phyloP scores from a whole-genome alignment of 192 early-diverging fungal species.

The Coemansia sp. region DNA sequence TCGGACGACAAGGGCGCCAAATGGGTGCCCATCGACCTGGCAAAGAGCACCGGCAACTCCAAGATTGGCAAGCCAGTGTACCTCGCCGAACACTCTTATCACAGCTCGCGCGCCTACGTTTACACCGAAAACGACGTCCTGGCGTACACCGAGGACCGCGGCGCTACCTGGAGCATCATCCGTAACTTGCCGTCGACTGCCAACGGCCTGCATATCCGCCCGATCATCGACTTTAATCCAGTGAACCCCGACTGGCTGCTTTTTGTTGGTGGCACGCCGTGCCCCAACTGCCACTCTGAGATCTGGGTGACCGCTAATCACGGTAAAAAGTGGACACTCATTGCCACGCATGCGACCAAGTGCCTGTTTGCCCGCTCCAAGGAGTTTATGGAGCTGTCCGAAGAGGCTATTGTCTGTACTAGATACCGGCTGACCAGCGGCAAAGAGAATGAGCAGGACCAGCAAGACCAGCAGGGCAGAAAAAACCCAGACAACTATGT shows the following conservation, averaged over 20 bases:
- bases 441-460: slow-evolving; percentile 56
- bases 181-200: slow-evolving; percentile 57
- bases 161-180: slow-evolving; percentile 54
- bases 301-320: slow-evolving; percentile 71
- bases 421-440: slow-evolving; percentile 60
- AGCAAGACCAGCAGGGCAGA: slow-evolving; percentile 17
- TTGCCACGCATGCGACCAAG: slow-evolving; percentile 82
- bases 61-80: slow-evolving; percentile 42
- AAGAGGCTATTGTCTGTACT: slow-evolving; percentile 76
- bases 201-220: slow-evolving; percentile 65
- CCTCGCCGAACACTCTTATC: slow-evolving; percentile 72
- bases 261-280: slow-evolving; percentile 66
- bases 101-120: slow-evolving; percentile 65
- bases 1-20: slow-evolving; percentile 72
- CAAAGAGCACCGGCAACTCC: slow-evolving; percentile 29
- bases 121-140: slow-evolving; percentile 56
- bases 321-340: slow-evolving; percentile 68
- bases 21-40: slow-evolving; percentile 60
- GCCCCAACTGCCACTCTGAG: slow-evolving; percentile 65
- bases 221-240: slow-evolving; percentile 87
- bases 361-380: slow-evolving; percentile 74
- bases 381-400: slow-evolving; percentile 62
- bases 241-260: slow-evolving; percentile 83
- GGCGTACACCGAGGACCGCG: slow-evolving; percentile 61
- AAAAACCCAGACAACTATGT: slow-evolving; percentile 59